These are phyloP conservation scores for Quercus rubra DNA, from an alignment of 306 rosid species.

Conservation along the genomic window DNA sequence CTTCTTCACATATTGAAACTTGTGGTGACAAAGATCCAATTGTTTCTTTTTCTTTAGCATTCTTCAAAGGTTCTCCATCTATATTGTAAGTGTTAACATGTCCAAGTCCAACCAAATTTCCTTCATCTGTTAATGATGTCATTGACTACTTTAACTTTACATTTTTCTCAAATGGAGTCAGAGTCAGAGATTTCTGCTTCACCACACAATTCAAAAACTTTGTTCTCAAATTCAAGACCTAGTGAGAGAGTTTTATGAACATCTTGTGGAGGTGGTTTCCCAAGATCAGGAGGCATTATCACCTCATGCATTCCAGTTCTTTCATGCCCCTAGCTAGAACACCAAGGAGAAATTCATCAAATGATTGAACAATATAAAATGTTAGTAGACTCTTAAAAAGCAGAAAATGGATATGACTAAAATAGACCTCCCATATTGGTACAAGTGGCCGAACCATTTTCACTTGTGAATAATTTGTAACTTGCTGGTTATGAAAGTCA, in stretches of 20 bases:
- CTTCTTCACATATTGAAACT: constrained; percentile 33
- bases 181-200: constrained; percentile 36
- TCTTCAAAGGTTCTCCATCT: constrained; percentile 22
- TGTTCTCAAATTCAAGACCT: constrained; percentile 51
- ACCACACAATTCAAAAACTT: constrained; percentile 40
- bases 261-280: constrained; percentile 71
- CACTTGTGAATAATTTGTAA: constrained; percentile 69
- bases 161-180: constrained; percentile 10
- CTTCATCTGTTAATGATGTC: constrained; percentile 19
- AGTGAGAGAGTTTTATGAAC: constrained; percentile 56
- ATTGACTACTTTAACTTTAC: constrained; percentile 30
- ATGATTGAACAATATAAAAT: constrained; percentile 11
- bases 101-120: too few species aligned
- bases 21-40: constrained; percentile 52
- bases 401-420: constrained; percentile 19
- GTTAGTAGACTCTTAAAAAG: constrained; percentile 3
- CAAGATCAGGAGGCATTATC: constrained; percentile 48
- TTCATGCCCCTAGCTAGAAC: constrained; percentile 65
- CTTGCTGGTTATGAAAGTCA: constrained; percentile 78
- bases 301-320: constrained; percentile 51
- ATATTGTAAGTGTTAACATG: too few species aligned
- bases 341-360: constrained; percentile 20
- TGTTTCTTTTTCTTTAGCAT: constrained; percentile 45
- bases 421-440: not conserved
- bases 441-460: constrained; percentile 44